Evolutionary conservation across 2,329 filamentous ascomycete genomes (phyloP), one percentile per base, ranked within the genome.

Genomic region (Paecilomyces niveus): DNA sequence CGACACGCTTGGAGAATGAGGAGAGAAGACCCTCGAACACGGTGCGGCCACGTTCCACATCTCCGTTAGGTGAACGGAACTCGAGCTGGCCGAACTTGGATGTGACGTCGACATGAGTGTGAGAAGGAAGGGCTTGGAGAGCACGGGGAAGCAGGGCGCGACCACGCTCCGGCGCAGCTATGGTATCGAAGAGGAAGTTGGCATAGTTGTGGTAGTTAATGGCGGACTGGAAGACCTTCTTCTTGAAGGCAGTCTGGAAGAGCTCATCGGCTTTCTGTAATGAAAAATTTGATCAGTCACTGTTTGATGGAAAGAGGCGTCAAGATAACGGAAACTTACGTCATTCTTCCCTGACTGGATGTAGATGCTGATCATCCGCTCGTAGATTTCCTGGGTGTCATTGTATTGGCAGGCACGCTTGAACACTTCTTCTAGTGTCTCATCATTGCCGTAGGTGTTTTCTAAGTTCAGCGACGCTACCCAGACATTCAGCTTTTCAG

Each of bases 401-500:
- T 97, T 97, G 78, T 95, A 92, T 75, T 95, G 89, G 73, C 91
- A 96, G 1, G 94, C 93, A 57, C 90, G 86, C 78, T 90, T 92
- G 81, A 99, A 97, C 7, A 92, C 86, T 31, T 90, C 86, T 18
- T 96, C 90, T 1, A 96, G 81, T 0, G 84, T 87, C 59, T 94
- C 89, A 59, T 94, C 89, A 64, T 83, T 90, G 61, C 91, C 91
- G 70, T 95, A 97, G 6, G 89, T 87, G 63, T 94, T 92, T 76
- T 99, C 94, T 66, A 99, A 79, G 78, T 99, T 97, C 67, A 99
- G 85, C 71, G 93, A 85, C 0, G 92, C 94, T 60, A 95, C 87
- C 95, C 94, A 99, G 56, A 97, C 85, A 72, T 97, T 96, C 66
- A 96, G 80, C 77, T 97, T 97, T 76, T 97, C 94, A 2, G 87